Evolutionary conservation across 148 eudicot species (phyloP), one percentile per base, ranked within the genome.

Genomic region (Heliosperma pusillum): DNA sequence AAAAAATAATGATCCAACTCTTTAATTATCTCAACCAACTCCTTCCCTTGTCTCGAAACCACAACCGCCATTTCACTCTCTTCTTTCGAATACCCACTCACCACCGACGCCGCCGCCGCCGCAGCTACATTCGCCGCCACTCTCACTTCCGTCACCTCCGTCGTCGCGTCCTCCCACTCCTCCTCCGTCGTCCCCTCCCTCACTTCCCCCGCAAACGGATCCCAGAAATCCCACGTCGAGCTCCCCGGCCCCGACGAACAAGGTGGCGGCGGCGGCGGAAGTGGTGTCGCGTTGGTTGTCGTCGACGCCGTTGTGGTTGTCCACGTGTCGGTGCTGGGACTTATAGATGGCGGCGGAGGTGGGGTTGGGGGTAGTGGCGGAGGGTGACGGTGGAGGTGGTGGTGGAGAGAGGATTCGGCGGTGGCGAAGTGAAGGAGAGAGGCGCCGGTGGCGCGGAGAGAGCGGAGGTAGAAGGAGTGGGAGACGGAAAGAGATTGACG

Each of bases 201-300:
- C 89, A 2, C 83, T 61, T 69, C 91, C n/a, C 84, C 77, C 5
- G 88, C 81, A 70, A 88, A 92, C 7, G 98, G 97, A 77, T 89
- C 96, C 96, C 96, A 92, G 85, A 90, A 95, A 76, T 89, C 99
- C 97, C 99, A 95, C 15, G 81, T 80, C 8, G 96, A 86, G 9
- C 85, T 78, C 17, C 74, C 64, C 55, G 72, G 57, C 40, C 71
- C 78, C 3, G 88, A 83, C 0, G 93, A 87, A 0, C 92, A 89
- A 1, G 97, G 92, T 5, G 95, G 93, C 0, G 89, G 89, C 0
- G 86, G 89, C 0, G 82, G 84, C 0, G 80, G 83, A 0, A 78
- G 76, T 26, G 64, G 76, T 7, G 86, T 74, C 2, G 79, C 82
- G 24, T 80, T 78, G 63, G 83, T 33, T 36, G 85, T 57, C 6